These are phyloP conservation scores for Huntiella moniliformis DNA, from an alignment of 2,329 filamentous ascomycete species.

Conservation along the genomic window DNA sequence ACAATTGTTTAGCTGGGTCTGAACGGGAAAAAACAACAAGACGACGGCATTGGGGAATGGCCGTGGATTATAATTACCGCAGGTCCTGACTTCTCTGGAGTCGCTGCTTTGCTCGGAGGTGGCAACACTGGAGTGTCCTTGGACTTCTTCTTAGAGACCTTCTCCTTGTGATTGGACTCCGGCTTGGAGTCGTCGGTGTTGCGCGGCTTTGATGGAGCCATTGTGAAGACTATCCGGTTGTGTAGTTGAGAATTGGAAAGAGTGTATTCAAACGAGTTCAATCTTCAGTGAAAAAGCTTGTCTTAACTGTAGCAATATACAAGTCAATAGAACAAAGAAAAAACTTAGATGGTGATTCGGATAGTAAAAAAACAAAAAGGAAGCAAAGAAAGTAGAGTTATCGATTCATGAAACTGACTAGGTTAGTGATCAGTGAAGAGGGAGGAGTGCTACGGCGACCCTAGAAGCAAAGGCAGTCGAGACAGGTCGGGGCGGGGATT, in stretches of 20 bases:
- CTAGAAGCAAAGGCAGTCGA: no score
- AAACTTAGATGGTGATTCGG: constrained; percentile 4
- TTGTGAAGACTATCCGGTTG: constrained; percentile 13
- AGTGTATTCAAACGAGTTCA: not conserved
- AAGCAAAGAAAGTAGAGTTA: constrained; percentile 3
- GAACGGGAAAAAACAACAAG: not conserved
- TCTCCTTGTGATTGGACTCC: constrained; percentile 17
- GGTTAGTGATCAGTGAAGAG: not conserved
- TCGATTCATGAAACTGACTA: constrained; percentile 9
- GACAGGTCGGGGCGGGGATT: no score
- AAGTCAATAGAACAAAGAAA: no score
- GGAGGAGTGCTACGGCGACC: not conserved
- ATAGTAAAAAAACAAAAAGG: not conserved
- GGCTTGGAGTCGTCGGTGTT: constrained; percentile 29
- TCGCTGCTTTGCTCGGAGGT: constrained; percentile 7
- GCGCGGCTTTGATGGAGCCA: constrained; percentile 29
- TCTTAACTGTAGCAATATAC: no score
- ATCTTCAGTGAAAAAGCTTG: no score
- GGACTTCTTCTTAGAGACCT: constrained; percentile 27
- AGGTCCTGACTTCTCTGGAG: constrained; percentile 8
- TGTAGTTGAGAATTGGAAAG: not conserved
- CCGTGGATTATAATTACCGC: constrained; percentile 7
- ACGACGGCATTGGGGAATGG: not conserved
- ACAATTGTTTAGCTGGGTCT: constrained; percentile 3
- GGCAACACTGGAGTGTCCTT: constrained; percentile 16